A percentile compares a stretch with the other conserved stretches of the same genome.
phyloP scores from a whole-genome alignment of 441 rosid species.

The Populus tomentosa region DNA sequence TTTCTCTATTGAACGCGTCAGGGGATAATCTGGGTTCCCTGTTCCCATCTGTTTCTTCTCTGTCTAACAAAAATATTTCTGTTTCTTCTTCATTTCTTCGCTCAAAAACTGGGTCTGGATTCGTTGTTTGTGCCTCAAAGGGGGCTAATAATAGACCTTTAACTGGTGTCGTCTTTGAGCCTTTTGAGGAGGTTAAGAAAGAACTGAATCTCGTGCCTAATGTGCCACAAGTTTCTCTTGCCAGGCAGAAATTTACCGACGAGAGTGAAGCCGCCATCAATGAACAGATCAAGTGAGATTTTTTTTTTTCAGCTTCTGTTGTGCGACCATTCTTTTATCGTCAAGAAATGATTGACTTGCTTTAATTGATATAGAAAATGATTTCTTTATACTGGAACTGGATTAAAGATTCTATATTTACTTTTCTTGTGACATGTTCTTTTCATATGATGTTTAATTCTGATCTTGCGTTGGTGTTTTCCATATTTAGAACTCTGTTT shows the following conservation, averaged over 20 bases:
- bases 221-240: slow-evolving; percentile 36
- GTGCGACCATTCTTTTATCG: neutral
- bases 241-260: slow-evolving; percentile 36
- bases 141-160: slow-evolving; percentile 14
- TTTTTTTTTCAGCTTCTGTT: neutral
- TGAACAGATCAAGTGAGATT: slow-evolving; percentile 55
- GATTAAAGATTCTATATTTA: neutral
- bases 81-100: slow-evolving; percentile 4
- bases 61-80: neutral
- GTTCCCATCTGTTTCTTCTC: slow-evolving; percentile 25
- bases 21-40: slow-evolving; percentile 21
- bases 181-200: slow-evolving; percentile 53
- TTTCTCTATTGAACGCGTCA: slow-evolving; percentile 30
- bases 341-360: neutral
- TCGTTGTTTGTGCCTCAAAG: slow-evolving; percentile 27
- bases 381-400: neutral
- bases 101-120: slow-evolving; percentile 10
- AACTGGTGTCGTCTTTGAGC: slow-evolving; percentile 42
- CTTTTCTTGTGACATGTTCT: neutral
- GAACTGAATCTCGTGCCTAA: slow-evolving; percentile 33
- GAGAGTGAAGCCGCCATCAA: slow-evolving; percentile 48
- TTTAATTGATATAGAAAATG: neutral
- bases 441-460: neutral
- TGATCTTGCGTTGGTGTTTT: too few species aligned
- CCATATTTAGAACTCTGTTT: neutral